phyloP scores from a whole-genome alignment of 352 stramenopile species.

The Globisporangium recalcitrans region DNA sequence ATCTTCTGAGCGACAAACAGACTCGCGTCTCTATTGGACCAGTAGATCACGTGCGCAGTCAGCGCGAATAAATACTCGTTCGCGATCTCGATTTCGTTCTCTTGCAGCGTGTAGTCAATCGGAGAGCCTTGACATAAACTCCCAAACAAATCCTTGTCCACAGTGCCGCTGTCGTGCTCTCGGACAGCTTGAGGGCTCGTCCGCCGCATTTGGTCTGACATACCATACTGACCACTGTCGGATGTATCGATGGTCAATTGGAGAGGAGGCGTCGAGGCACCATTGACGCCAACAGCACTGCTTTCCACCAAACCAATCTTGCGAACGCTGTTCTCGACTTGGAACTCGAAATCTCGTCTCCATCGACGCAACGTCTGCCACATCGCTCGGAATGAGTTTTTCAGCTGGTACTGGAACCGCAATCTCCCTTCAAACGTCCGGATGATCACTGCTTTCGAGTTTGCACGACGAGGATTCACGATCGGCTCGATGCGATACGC shows the following conservation, averaged over 20 bases:
- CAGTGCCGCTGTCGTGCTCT: constrained; percentile 27
- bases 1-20: constrained; percentile 89
- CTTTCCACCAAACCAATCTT: constrained; percentile 72
- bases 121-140: constrained; percentile 59
- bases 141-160: constrained; percentile 53
- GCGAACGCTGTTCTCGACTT: constrained; percentile 62
- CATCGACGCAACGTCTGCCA: constrained; percentile 72
- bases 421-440: constrained; percentile 80
- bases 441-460: constrained; percentile 84
- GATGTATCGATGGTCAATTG: constrained; percentile 8
- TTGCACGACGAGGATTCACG: constrained; percentile 64
- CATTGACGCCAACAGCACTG: not conserved
- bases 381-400: constrained; percentile 76
- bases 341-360: constrained; percentile 68
- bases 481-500: constrained; percentile 95
- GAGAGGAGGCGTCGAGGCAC: not conserved
- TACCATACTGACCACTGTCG: constrained; percentile 8
- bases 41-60: constrained; percentile 91
- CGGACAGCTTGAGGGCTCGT: constrained; percentile 17
- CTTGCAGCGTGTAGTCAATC: constrained; percentile 89
- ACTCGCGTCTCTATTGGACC: constrained; percentile 88
- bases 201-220: constrained; percentile 2
- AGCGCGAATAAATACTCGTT: constrained; percentile 93
- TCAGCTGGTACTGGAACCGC: constrained; percentile 82
- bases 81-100: constrained; percentile 92